A percentile compares a stretch with the other conserved stretches of the same genome.
phyloP scores from a whole-genome alignment of 2,329 filamentous ascomycete species.

The Colletotrichum scovillei region DNA sequence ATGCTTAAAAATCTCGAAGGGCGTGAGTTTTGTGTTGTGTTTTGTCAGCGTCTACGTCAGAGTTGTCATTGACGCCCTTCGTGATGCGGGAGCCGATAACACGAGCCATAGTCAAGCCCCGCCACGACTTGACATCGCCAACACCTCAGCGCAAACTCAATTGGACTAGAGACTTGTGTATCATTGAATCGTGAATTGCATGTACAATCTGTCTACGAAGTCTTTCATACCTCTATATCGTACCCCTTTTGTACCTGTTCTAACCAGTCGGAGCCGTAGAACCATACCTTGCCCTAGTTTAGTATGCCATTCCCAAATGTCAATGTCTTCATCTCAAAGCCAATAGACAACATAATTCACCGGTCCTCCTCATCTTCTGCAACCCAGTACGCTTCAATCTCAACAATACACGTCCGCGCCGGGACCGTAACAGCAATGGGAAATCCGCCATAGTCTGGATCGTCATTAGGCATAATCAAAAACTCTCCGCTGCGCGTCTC shows the following conservation, averaged over 20 bases:
- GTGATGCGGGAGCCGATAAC: background rate
- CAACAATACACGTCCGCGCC: conserved; percentile 59
- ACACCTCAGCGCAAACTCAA: background rate
- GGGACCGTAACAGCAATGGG: conserved; percentile 66
- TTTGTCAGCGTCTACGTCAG: conserved; percentile 13
- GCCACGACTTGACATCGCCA: background rate
- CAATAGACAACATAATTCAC: background rate
- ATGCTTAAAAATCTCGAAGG: background rate
- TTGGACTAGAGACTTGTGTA: background rate
- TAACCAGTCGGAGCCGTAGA: background rate
- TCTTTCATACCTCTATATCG: background rate
- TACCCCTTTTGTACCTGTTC: background rate
- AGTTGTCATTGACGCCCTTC: conserved; percentile 23
- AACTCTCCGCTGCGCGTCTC: conserved; percentile 56
- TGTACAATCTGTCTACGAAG: background rate
- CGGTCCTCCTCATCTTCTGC: conserved; percentile 42
- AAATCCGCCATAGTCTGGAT: conserved; percentile 67
- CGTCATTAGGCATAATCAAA: conserved; percentile 66
- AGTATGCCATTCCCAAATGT: background rate
- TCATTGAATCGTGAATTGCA: background rate
- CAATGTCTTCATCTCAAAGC: background rate
- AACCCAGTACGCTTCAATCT: conserved; percentile 51
- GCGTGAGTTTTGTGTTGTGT: background rate
- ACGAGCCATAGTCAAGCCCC: background rate
- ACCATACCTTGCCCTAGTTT: background rate